Percentiles rank a stretch among this genome's conserved stretches.
Conservation (phyloP, 1,284 basidiomycete species). For the Malassezia sp. region DNA sequence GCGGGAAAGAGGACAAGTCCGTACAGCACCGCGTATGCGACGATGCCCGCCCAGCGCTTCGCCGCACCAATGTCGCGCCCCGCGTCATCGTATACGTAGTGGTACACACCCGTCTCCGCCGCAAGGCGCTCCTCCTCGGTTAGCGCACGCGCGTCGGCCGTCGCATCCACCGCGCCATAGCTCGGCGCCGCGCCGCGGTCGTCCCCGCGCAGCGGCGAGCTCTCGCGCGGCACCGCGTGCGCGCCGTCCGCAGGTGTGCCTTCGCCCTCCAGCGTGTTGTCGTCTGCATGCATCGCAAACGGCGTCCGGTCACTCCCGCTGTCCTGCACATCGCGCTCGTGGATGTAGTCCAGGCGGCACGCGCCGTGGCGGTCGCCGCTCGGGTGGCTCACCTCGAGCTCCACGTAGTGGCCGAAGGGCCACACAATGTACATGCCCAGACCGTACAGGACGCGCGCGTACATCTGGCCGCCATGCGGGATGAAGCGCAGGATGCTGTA, state of each 20-base stretch:
- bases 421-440: conserved; percentile 91
- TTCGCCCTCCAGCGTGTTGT: neutral
- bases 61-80: conserved; percentile 30
- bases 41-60: conserved; percentile 25
- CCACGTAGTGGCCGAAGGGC: conserved; percentile 99
- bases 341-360: conserved; percentile 3
- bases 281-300: neutral
- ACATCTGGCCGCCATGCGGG: conserved; percentile 66
- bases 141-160: conserved; percentile 13
- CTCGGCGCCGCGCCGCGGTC: neutral
- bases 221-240: conserved; percentile 13
- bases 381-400: conserved; percentile 54
- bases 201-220: conserved; percentile 2
- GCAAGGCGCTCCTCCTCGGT: conserved; percentile 26
- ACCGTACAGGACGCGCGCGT: conserved; percentile 77
- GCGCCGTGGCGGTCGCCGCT: conserved; percentile 27
- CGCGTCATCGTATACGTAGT: conserved; percentile 34
- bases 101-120: conserved; percentile 34
- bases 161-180: conserved; percentile 5
- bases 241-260: neutral
- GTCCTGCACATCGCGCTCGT: conserved; percentile 14
- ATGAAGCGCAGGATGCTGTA: conserved; percentile 62
- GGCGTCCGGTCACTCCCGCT: conserved; percentile 3
- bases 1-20: conserved; percentile 79
- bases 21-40: conserved; percentile 54